These are phyloP conservation scores for Cucurbita maxima DNA, from an alignment of 306 rosid genomes.

Conservation along the genomic window DNA sequence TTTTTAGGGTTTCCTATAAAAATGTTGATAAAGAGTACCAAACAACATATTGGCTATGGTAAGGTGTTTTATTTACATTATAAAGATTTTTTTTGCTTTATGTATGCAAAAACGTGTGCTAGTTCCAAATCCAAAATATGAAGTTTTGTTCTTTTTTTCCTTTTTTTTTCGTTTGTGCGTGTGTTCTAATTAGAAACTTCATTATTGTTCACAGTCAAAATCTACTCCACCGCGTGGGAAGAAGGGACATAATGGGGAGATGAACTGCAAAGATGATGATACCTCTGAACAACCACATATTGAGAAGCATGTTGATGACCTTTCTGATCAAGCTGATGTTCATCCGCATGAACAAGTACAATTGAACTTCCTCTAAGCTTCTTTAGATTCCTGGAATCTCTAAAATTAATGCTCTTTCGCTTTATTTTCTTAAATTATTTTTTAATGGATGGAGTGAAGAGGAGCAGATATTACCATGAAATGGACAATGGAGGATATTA, in stretches of 20 bases:
- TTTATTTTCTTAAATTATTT: not conserved
- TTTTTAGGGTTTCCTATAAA: not conserved
- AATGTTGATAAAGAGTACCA: not conserved
- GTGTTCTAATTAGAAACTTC: constrained; percentile 5
- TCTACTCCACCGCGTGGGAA: constrained; percentile 48
- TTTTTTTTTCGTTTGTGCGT: not conserved
- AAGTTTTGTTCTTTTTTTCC: not conserved
- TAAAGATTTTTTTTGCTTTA: not conserved
- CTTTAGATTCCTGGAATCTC: not conserved
- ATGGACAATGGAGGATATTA: not conserved
- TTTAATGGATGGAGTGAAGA: not conserved
- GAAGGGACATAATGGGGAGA: constrained; percentile 69
- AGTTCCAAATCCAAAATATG: not conserved
- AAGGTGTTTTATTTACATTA: not conserved
- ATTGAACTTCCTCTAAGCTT: constrained; percentile 1
- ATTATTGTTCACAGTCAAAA: constrained; percentile 41
- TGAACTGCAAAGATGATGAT: constrained; percentile 54
- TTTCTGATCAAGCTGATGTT: constrained; percentile 34
- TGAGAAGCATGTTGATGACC: constrained; percentile 49
- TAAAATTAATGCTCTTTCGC: not conserved
- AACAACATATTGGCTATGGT: not conserved
- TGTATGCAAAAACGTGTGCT: not conserved
- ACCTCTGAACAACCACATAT: constrained; percentile 38
- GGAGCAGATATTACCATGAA: not conserved
- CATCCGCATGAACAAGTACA: constrained; percentile 44